Evolutionary conservation across 345 rosid species (phyloP).

Genomic region (Salix exigua): DNA sequence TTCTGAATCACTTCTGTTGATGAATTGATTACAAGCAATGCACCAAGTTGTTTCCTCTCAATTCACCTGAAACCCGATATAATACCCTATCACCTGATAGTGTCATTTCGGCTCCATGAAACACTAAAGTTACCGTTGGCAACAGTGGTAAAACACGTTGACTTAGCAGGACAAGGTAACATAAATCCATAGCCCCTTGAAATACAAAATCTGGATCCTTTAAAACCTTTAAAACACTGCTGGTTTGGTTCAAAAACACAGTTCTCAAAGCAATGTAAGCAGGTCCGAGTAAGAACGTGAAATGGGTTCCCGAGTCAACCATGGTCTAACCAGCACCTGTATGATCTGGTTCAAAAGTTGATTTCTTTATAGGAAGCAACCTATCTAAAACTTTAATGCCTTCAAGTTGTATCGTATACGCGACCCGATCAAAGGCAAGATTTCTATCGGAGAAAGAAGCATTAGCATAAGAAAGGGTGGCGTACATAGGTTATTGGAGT

Average conservation of each 20-base stretch:
- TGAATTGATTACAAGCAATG: slow-evolving; percentile 50
- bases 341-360: slow-evolving; percentile 69
- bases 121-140: slow-evolving; percentile 63
- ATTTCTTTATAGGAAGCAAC: slow-evolving; percentile 51
- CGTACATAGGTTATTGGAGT: slow-evolving; percentile 64
- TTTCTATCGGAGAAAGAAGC: slow-evolving; percentile 77
- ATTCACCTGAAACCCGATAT: slow-evolving; percentile 60
- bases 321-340: slow-evolving; percentile 95
- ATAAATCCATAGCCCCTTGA: slow-evolving; percentile 90
- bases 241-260: slow-evolving; percentile 62
- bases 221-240: slow-evolving; percentile 41
- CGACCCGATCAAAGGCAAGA: slow-evolving; percentile 78
- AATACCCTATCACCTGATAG: slow-evolving; percentile 51
- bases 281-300: slow-evolving; percentile 78
- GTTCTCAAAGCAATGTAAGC: slow-evolving; percentile 57
- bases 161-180: slow-evolving; percentile 45
- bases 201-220: slow-evolving; percentile 69
- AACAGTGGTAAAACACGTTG: slow-evolving; percentile 30
- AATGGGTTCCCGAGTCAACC: slow-evolving; percentile 93
- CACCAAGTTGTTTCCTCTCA: slow-evolving; percentile 59
- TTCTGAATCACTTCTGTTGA: too few relatives aligned
- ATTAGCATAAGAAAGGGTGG: slow-evolving; percentile 75
- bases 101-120: slow-evolving; percentile 73
- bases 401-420: slow-evolving; percentile 79
- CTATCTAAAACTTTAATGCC: slow-evolving; percentile 71